These are phyloP conservation scores for Avicennia marina DNA, from an alignment of 257 asterid species.

Conservation along the genomic window DNA sequence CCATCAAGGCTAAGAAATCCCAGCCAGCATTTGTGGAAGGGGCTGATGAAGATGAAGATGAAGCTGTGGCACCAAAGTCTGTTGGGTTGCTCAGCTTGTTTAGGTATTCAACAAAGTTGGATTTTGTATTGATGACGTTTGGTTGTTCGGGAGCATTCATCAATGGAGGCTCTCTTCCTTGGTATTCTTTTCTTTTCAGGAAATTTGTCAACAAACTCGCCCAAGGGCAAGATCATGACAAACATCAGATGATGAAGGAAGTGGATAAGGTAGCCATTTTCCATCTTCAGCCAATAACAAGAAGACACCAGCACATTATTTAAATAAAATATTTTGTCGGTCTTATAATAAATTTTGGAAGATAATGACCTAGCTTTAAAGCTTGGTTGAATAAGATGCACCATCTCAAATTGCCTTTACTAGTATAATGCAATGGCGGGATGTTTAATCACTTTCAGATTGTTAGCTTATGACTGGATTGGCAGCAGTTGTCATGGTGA, in stretches of 20 bases:
- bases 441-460: no score
- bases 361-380: no score
- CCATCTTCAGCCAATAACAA: no score
- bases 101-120: constrained; percentile 63
- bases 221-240: constrained; percentile 22
- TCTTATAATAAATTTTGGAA: no score
- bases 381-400: no score
- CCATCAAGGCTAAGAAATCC: neutral
- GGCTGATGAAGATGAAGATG: constrained; percentile 53
- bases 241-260: constrained; percentile 57
- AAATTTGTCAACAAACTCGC: constrained; percentile 63
- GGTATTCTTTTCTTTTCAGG: constrained; percentile 80
- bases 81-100: constrained; percentile 60
- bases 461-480: constrained; percentile 70
- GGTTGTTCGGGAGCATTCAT: constrained; percentile 77
- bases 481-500: constrained; percentile 55
- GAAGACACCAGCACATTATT: no score
- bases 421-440: no score
- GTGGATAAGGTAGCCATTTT: constrained; percentile 62
- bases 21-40: constrained; percentile 34
- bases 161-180: constrained; percentile 89
- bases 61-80: constrained; percentile 26
- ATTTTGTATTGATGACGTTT: constrained; percentile 50
- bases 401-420: no score
- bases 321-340: no score